Evolutionary conservation across 2,329 filamentous ascomycete species (phyloP).

Genomic region (Rhinocladiella similis): DNA sequence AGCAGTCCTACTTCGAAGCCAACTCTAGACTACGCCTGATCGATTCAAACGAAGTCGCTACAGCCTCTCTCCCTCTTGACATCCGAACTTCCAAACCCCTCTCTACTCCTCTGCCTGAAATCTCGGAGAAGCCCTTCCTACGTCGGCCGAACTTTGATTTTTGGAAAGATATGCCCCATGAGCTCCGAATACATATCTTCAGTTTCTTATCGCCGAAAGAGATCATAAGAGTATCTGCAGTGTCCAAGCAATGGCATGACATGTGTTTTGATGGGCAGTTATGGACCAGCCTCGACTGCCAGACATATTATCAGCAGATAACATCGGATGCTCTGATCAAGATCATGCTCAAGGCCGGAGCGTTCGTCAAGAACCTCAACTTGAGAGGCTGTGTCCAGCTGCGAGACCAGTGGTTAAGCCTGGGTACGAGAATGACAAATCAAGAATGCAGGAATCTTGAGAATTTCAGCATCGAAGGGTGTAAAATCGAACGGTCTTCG

Average conservation of each 20-base stretch:
- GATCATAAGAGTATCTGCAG: slow-evolving; percentile 73
- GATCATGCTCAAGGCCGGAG: slow-evolving; percentile 80
- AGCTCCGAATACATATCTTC: slow-evolving; percentile 78
- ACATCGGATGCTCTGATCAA: slow-evolving; percentile 79
- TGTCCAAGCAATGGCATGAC: slow-evolving; percentile 75
- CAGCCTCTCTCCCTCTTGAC: slow-evolving; percentile 65
- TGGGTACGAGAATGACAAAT: slow-evolving; percentile 68
- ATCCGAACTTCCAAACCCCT: slow-evolving; percentile 45
- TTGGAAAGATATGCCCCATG: slow-evolving; percentile 78
- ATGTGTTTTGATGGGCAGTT: slow-evolving; percentile 94
- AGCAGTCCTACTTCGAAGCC: slow-evolving; percentile 52
- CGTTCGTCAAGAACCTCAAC: slow-evolving; percentile 89
- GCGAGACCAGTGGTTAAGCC: slow-evolving; percentile 73
- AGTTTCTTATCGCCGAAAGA: slow-evolving; percentile 76
- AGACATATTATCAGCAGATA: slow-evolving; percentile 84
- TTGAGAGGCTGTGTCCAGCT: slow-evolving; percentile 89
- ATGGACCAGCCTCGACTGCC: slow-evolving; percentile 81
- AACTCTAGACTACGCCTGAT: slow-evolving; percentile 58
- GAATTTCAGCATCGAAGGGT: slow-evolving; percentile 85
- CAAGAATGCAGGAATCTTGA: slow-evolving; percentile 78
- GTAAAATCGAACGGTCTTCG: slow-evolving; percentile 75
- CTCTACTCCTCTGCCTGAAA: slow-evolving; percentile 24
- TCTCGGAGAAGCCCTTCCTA: slow-evolving; percentile 35
- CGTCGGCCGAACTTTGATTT: slow-evolving; percentile 59
- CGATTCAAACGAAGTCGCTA: slow-evolving; percentile 21